Base-by-base conservation (phyloP, 495 filamentous ascomycete genomes). In the Tuber microsphaerosporum region DNA sequence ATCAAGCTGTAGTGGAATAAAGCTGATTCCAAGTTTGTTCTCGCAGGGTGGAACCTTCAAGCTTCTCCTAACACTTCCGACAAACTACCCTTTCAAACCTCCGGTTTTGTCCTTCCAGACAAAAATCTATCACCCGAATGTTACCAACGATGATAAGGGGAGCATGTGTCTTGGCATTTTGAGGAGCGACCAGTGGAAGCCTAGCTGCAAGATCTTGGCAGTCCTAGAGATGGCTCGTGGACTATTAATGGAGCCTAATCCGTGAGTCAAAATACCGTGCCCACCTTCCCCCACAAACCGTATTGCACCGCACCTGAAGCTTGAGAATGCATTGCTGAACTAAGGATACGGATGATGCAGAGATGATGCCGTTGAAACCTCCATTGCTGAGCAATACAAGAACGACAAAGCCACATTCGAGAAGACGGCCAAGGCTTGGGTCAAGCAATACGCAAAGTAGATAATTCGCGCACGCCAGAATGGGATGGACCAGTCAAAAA, bases 121-220 rank as follows among this genome's bases (percentile, higher is more conserved):
- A 56, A 97, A 95, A 83, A 93, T 99, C 85, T 99, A 97, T 87
- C 95, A 99, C 87, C 96, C 96, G 20, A 99, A 99, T 85, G 90
- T 99, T 69, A 94, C 92, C 82, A 97, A 97, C 87, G 96, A 98
- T 84, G 91, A 90, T 78, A 91, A 91, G 75, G 95, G 95, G 14
- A 89, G 87, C 82, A 97, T 99, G 92, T 99, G 95, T 84, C 88
- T 99, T 46, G 92, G 90, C 16, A 90, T 97, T 84, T 88, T 99
- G 77, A 91, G 94, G 75, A 79, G 90, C 37, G 96, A 97, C 75
- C 91, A 94, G 81, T 99, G 96, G 96, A 99, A 99, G 87, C 95
- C 95, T 1, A 89, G 89, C 44, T 91, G 90, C 75, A 91, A 90
- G 85, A 89, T 98, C 75, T 83, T 84, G 46, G 89, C 89, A 16